Base-by-base conservation (phyloP, 345 rosid genomes). In the Syzygium grande region DNA sequence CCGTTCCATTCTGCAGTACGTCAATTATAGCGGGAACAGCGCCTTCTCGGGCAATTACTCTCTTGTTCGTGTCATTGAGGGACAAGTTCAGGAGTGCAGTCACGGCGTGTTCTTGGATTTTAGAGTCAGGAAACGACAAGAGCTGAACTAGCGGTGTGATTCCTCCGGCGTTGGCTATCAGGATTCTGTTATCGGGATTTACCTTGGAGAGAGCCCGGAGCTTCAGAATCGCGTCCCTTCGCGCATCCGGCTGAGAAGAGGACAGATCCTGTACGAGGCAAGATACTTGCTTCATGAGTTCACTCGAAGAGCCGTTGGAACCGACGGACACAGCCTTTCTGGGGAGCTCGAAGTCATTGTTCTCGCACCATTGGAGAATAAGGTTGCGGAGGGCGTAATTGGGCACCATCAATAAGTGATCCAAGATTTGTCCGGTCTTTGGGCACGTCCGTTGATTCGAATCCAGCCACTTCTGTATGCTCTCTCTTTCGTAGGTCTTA, bases 21-120 rank as follows among this genome's bases (percentile, higher is more conserved):
- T 91, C 92, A 25, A 94, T 89, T 34, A 94, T 92, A 34, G 91
- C 89, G 5, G 95, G 94, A 88, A 94, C 88, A 4, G 95, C 95
- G 25, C 95, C 97, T 89, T 91, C 95, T 59, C 91, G 88, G 4
- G 94, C 94, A 86, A 94, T 93, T 9, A 87, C 73, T 85, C 92
- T 89, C 87, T 94, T 94, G 92, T 93, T 93, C 52, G 89, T 86
- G 88, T 93, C 95, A 29, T 93, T 94, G 29, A 94, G 91, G 27
- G 95, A 94, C 88, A 94, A 86, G 89, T 94, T 94, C 89, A 94
- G 89, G 14, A 94, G 92, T 11, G 95, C 97, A 9, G 97, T 94
- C 29, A 93, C 97, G 3, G 97, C 85, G n/a, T 94, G 95, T 59
- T 93, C 97, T 87, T 92, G 95, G 87, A 93, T 90, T 87, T 90